Conservation (phyloP, 768 basidiomycete species). For the Mycena crocata region DNA sequence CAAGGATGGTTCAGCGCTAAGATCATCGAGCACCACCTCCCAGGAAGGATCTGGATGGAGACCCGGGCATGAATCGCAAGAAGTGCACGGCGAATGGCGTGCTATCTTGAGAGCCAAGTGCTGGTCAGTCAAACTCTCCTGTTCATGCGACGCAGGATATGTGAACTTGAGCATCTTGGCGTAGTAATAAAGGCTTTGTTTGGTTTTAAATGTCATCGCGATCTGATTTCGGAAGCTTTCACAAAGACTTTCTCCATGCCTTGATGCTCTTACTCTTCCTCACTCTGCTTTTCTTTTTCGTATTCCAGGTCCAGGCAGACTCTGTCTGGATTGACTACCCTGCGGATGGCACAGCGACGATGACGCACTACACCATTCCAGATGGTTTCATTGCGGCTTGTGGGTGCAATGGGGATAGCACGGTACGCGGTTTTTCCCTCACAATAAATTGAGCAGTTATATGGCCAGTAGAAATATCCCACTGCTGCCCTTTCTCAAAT, state of each 20-base stretch:
- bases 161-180: slow-evolving; percentile 63
- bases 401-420: slow-evolving; percentile 77
- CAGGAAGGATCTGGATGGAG: slow-evolving; percentile 72
- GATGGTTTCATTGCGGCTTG: slow-evolving; percentile 74
- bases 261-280: slow-evolving; percentile 33
- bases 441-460: slow-evolving; percentile 33
- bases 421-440: slow-evolving; percentile 41
- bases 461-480: slow-evolving; percentile 62
- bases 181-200: too few relatives aligned
- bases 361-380: slow-evolving; percentile 80
- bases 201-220: too few relatives aligned
- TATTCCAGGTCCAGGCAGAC: slow-evolving; percentile 16
- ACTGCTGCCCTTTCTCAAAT: slow-evolving; percentile 85
- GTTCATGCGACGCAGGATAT: slow-evolving; percentile 73
- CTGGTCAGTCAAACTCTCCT: slow-evolving; percentile 59
- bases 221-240: too few relatives aligned
- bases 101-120: slow-evolving; percentile 82
- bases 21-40: slow-evolving; percentile 69
- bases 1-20: slow-evolving; percentile 59
- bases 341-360: slow-evolving; percentile 70
- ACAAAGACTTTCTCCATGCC: slow-evolving; percentile 24
- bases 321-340: slow-evolving; percentile 75
- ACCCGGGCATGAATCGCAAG: slow-evolving; percentile 75
- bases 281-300: slow-evolving; percentile 21
- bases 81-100: slow-evolving; percentile 78